phyloP scores from a whole-genome alignment of 352 stramenopile species.

The Blastocystis sp. region DNA sequence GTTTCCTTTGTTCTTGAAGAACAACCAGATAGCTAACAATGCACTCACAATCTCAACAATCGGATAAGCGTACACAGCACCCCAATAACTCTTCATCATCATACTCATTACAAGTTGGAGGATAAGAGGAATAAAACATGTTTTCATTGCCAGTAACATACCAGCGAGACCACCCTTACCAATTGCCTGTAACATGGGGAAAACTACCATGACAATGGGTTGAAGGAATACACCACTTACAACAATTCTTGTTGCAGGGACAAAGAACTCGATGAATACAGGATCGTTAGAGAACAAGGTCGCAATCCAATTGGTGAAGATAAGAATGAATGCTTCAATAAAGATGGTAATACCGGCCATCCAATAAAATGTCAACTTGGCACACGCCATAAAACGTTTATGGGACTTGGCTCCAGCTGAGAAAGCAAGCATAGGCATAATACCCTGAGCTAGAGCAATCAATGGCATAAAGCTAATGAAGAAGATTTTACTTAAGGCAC shows the following conservation, averaged over 20 bases:
- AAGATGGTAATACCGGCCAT: constrained; percentile 36
- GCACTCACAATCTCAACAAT: constrained; percentile 29
- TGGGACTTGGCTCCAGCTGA: constrained; percentile 40
- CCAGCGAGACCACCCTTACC: constrained; percentile 36
- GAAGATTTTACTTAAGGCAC: constrained; percentile 50
- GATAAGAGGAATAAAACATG: constrained; percentile 26
- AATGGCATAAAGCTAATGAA: constrained; percentile 55
- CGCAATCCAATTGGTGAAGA: neutral
- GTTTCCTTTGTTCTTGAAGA: constrained; percentile 5
- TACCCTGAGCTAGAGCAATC: constrained; percentile 47
- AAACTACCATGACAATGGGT: constrained; percentile 39
- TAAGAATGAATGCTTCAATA: constrained; percentile 9
- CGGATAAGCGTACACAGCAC: constrained; percentile 61
- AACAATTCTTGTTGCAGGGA: constrained; percentile 16
- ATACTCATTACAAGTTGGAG: constrained; percentile 7
- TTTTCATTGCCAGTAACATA: constrained; percentile 50
- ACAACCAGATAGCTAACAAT: constrained; percentile 10
- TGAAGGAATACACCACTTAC: constrained; percentile 40
- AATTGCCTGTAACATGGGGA: constrained; percentile 46
- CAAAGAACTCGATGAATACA: constrained; percentile 42
- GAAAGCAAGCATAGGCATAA: constrained; percentile 46
- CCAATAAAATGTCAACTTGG: constrained; percentile 40
- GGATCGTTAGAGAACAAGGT: constrained; percentile 15
- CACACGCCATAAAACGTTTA: constrained; percentile 36
- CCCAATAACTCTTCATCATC: constrained; percentile 44